Percentiles rank a stretch among this genome's conserved stretches.
Evolutionary conservation across 208 protist species (phyloP).

Genomic region (Acanthamoeba royreba): DNA sequence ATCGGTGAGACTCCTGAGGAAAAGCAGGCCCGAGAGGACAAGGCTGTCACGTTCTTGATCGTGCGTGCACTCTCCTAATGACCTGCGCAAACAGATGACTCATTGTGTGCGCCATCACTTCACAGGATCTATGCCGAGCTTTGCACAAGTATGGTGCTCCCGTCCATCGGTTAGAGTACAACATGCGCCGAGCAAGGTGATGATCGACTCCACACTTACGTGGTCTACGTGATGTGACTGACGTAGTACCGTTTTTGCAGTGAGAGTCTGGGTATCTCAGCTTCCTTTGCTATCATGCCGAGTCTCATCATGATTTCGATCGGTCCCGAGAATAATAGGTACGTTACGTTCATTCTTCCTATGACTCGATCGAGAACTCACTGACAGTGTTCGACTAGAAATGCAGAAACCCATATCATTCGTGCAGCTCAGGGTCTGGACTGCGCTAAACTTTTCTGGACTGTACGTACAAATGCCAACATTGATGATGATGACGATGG

Average conservation of each 20-base stretch:
- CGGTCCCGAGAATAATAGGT: background rate
- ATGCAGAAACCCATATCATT: background rate
- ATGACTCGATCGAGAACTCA: too few species aligned
- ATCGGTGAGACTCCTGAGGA: background rate
- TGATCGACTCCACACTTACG: too few species aligned
- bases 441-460: constrained; percentile 35
- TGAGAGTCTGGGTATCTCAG: background rate
- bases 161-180: background rate
- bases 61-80: too few species aligned
- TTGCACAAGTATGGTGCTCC: background rate
- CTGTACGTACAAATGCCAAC: background rate
- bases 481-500: too few species aligned
- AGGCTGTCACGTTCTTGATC: background rate
- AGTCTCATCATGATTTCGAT: background rate
- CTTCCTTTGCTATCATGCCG: background rate
- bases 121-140: background rate
- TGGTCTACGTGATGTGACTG: too few species aligned
- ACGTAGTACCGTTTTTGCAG: background rate
- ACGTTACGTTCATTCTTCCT: background rate
- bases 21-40: background rate
- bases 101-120: too few species aligned
- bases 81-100: too few species aligned
- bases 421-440: background rate
- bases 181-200: background rate
- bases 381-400: background rate